Base-by-base conservation (phyloP, 768 basidiomycete genomes). In the Thelephora ganbajun region DNA sequence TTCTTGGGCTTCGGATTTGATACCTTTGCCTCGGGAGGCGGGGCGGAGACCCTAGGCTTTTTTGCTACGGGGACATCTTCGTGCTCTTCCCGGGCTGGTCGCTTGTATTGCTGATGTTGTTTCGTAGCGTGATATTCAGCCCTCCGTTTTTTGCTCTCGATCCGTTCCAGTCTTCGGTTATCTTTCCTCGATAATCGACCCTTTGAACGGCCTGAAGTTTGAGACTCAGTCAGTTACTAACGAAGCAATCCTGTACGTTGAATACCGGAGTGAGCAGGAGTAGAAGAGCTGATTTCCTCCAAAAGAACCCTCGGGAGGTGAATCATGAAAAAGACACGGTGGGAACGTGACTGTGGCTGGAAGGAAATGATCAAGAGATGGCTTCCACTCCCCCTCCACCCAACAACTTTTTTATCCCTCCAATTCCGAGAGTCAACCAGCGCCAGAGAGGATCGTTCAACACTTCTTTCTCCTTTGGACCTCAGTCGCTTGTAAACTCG, bases 401-500 rank as follows among this genome's bases (percentile, higher is more conserved):
- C 7, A 41, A 41, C 14, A 41, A 41, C 39, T 41, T 41, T 22
- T 16, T 41, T 11, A 41, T 41, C 22, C 39, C 39, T 9, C 39
- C 39, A 16, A 41, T 41, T 18, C 39, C 39, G 11, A 16, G 39
- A 22, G 18, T 41, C 5, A 55, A 59, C 30, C 61, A 76, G 45
- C 74, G 81, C 48, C 71, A 73, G 48, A 73, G 84, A 47, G 71
- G 71, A 43, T 88, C 86, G 5, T 74, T 88, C 35, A 79, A 80
- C 55, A 80, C 82, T 2, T 83, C 85, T 2, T 88, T 90, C 64
- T 89, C 88, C 0, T 85, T 88, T 56, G 83, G 80, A 23, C 87
- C 87, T 18, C 80, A 83, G 56, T 76, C 76, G 11, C 71, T 89
- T 22, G 72, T 87, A 22, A 76, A 82, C 57, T 80, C 84, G 0